Evolutionary conservation across 192 early-diverging fungal species (phyloP), one percentile per base, ranked within the genome.

Genomic region (Phycomyces nitens): DNA sequence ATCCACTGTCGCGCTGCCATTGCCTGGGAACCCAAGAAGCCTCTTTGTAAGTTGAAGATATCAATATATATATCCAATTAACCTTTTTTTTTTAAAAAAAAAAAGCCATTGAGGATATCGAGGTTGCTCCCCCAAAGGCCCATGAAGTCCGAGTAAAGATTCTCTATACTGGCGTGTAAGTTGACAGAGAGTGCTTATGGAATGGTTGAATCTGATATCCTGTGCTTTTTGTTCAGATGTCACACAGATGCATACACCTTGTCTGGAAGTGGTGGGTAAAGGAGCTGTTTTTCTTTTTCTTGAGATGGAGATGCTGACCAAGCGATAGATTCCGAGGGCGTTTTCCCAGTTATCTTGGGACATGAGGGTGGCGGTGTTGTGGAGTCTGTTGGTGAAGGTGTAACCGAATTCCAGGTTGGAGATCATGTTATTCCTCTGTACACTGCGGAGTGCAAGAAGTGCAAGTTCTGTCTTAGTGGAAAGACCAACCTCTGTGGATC

Each of bases 211-310:
- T 40, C 5, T 5, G 0, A 42, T 0, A 23, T 24, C 9, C 42
- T 52, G 51, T 24, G 10, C 51, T 58, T 40, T n/a, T 58, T 10
- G 42, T 56, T 41, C 60, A 83, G 84, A 43, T 91, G 94, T 81
- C 94, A 99, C 76, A 97, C 95, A 14, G 97, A 99, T 72, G 88
- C 86, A n/a, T 99, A 95, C 79, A 97, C 94, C 18, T 79, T 96
- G 9, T 92, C 90, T 20, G 97, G 96, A 38, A 43, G 38, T 55
- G 68, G 68, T 61, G 62, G 62, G 47, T 22, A 56, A 23, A 27
- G 44, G 52, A 73, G 85, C 49, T 85, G 74, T 72, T 70, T 44
- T 49, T 39, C 16, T 47, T 5, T 38, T 44, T 34, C 8, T 22
- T 49, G 53, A 50, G 42, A 39, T n/a, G n/a, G n/a, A n/a, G n/a